Base-by-base conservation (phyloP, 2,329 filamentous ascomycete genomes). In the Penicillium sclerotigenum region DNA sequence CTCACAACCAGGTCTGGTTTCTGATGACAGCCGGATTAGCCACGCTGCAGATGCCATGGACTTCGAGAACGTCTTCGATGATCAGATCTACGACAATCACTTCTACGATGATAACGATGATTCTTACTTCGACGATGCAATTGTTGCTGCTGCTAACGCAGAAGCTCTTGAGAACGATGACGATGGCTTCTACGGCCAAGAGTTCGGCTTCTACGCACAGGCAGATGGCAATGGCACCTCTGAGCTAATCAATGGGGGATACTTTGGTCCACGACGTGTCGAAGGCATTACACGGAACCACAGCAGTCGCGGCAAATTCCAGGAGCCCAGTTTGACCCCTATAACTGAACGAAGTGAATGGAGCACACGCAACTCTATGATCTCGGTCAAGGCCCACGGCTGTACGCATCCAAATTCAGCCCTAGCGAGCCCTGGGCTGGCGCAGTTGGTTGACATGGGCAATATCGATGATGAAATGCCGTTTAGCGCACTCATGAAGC, bases 291-390 rank as follows among this genome's bases (percentile, higher is more conserved):
- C 77, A 51, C 84, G 90, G 34, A 87, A 81, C 59, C 85, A 85
- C 52, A 94, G 89, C 61, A 91, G 90, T 20, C 85, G 87, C 14
- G 80, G 87, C 49, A 84, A 87, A 29, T 89, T 89, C 20, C 85
- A 88, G 38, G 93, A 97, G 70, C 93, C 94, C 1, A 97, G 94
- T 66, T 78, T 99, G 46, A 97, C 94, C 1, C 94, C 94, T 6
- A 97, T 99, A 65, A 97, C 93, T 0, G 94, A 97, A 72, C 85
- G 92, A 13, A 96, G 90, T 57, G 94, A 99, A 74, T 97, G 96
- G 78, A 96, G 91, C 40, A 96, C 95, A 57, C 86, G 94, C 42
- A 97, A 97, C 70, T 95, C 90, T 0, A 84, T 96, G 56, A 89
- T 95, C 77, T 90, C 88, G 56, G 77, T 93, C 59, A 80, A 79